These are phyloP conservation scores for Diplocarpon rosae DNA, from an alignment of 2,329 filamentous ascomycete genomes.

Conservation along the genomic window DNA sequence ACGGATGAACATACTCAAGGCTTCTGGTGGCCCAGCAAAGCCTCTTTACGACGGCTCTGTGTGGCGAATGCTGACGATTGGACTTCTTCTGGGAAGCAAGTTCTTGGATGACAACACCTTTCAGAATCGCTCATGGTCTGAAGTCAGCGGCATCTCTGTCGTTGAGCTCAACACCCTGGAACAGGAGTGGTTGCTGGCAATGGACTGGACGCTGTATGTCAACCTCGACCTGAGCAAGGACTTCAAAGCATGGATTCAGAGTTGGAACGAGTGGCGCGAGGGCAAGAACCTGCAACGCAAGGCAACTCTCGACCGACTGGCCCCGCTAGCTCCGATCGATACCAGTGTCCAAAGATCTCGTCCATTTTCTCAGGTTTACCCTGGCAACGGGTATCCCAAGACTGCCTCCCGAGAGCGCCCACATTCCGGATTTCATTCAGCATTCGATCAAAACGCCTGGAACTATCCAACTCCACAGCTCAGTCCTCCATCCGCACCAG, in stretches of 20 bases:
- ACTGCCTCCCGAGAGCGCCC: slow-evolving; percentile 26
- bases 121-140: slow-evolving; percentile 68
- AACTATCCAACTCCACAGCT: slow-evolving; percentile 28
- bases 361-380: slow-evolving; percentile 29
- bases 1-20: slow-evolving; percentile 48
- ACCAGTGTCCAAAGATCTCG: slow-evolving; percentile 45
- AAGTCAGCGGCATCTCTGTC: slow-evolving; percentile 63
- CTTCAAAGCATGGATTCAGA: slow-evolving; percentile 51
- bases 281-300: slow-evolving; percentile 31
- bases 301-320: slow-evolving; percentile 30
- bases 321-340: slow-evolving; percentile 38
- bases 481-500: slow-evolving; percentile 42
- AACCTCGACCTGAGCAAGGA: slow-evolving; percentile 52
- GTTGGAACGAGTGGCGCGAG: slow-evolving; percentile 53
- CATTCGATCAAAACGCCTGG: slow-evolving; percentile 25
- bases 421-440: slow-evolving; percentile 22
- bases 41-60: slow-evolving; percentile 42
- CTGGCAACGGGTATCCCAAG: slow-evolving; percentile 38
- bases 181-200: slow-evolving; percentile 55
- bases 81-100: slow-evolving; percentile 61
- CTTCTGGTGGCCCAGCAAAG: slow-evolving; percentile 24
- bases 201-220: slow-evolving; percentile 59
- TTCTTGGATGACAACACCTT: slow-evolving; percentile 72
- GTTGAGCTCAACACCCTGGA: slow-evolving; percentile 57
- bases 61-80: slow-evolving; percentile 59